These are phyloP conservation scores for Didymosphaeria variabile DNA, from an alignment of 2,329 filamentous ascomycete species.

Conservation along the genomic window DNA sequence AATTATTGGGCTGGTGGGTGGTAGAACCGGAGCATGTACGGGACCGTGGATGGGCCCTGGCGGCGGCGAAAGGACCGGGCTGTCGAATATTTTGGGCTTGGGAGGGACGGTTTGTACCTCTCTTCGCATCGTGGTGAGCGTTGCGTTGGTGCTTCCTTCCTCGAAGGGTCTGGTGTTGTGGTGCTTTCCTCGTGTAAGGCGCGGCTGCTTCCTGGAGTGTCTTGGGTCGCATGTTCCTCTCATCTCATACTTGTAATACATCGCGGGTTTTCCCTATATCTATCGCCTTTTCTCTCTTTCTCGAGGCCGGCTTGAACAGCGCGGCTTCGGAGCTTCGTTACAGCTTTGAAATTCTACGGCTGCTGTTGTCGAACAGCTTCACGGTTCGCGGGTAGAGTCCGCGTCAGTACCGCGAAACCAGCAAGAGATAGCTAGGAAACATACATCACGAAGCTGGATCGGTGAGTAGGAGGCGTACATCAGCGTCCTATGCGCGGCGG, in stretches of 20 bases:
- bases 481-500: not conserved
- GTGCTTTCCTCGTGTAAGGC: conserved; percentile 18
- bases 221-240: conserved; percentile 20
- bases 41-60: conserved; percentile 4
- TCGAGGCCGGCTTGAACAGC: not conserved
- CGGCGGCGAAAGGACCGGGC: conserved; percentile 9
- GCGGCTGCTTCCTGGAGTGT: conserved; percentile 22
- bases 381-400: not conserved
- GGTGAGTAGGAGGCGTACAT: not conserved
- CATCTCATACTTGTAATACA: conserved; percentile 16
- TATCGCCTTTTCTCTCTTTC: conserved; percentile 2
- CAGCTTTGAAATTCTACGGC: not conserved
- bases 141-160: conserved; percentile 23
- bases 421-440: conserved; percentile 1
- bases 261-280: conserved; percentile 8
- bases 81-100: conserved; percentile 11
- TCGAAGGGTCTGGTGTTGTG: conserved; percentile 16
- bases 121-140: conserved; percentile 10
- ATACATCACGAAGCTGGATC: not conserved
- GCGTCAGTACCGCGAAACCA: not conserved
- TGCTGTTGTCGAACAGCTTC: not conserved
- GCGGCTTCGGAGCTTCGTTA: not conserved
- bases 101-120: conserved; percentile 8
- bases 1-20: conserved; percentile 22
- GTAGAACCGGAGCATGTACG: not conserved